A percentile compares a stretch with the other conserved stretches of the same genome.
These are phyloP conservation scores for Blastobotrys raffinosifermentans DNA, from an alignment of 1,139 yeast genomes.

Conservation along the genomic window DNA sequence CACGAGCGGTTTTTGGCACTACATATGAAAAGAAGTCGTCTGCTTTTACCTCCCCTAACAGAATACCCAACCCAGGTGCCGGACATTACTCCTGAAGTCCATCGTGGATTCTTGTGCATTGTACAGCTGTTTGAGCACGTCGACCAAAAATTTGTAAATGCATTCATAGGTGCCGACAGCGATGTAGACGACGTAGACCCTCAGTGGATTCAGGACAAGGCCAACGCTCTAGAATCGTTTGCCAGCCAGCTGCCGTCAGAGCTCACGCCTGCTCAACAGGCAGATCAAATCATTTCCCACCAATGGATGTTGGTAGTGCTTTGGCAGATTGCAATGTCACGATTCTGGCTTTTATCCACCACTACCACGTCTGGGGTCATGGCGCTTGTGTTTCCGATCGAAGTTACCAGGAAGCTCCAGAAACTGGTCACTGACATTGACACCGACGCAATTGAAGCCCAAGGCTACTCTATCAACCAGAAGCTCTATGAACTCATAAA, in stretches of 20 bases:
- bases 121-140: slow-evolving; percentile 18
- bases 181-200: slow-evolving; percentile 6
- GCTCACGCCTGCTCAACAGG: slow-evolving; percentile 18
- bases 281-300: slow-evolving; percentile 19
- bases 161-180: slow-evolving; percentile 12
- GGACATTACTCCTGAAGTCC: slow-evolving; percentile 10
- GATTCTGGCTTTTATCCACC: slow-evolving; percentile 12
- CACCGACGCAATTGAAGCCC: slow-evolving; percentile 14
- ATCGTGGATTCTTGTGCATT: slow-evolving; percentile 17
- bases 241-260: neutral
- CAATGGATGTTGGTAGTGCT: slow-evolving; percentile 20
- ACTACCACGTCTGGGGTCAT: slow-evolving; percentile 11
- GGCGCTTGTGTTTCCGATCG: slow-evolving; percentile 19
- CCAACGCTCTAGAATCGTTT: slow-evolving; percentile 3
- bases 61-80: neutral
- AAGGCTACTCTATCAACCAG: slow-evolving; percentile 15
- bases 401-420: slow-evolving; percentile 11
- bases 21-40: slow-evolving; percentile 8
- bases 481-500: slow-evolving; percentile 18
- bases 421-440: slow-evolving; percentile 14
- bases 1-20: slow-evolving; percentile 22
- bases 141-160: slow-evolving; percentile 17
- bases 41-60: neutral
- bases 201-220: slow-evolving; percentile 15
- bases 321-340: slow-evolving; percentile 21